Percentiles rank a stretch among this genome's conserved stretches.
These are phyloP conservation scores for Actinidia chinensis DNA, from an alignment of 179 eudicot genomes.

Conservation along the genomic window DNA sequence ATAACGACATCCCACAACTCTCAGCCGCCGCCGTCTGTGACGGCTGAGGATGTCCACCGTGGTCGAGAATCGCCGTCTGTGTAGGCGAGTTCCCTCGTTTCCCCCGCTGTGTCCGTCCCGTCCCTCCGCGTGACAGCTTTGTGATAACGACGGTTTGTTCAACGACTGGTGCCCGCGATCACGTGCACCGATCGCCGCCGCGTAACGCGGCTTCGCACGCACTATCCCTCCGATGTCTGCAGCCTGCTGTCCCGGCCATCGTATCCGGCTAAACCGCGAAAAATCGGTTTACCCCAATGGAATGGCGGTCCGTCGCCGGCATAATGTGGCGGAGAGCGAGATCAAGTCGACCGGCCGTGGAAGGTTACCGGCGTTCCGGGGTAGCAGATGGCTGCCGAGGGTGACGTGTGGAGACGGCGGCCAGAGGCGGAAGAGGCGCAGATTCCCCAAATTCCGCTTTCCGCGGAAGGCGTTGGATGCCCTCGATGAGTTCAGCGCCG, in stretches of 20 bases:
- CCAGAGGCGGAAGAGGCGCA: conserved; percentile 57
- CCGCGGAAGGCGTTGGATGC: conserved; percentile 44
- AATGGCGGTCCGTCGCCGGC: conserved; percentile 29
- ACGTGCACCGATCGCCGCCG: conserved; percentile 65
- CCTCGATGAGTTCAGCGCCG: conserved; percentile 49
- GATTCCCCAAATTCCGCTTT: conserved; percentile 38
- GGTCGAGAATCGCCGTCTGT: conserved; percentile 20
- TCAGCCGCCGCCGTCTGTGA: not conserved
- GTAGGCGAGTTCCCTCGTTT: conserved; percentile 14
- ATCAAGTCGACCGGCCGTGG: conserved; percentile 74
- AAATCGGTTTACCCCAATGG: conserved; percentile 27
- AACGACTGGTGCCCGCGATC: conserved; percentile 69
- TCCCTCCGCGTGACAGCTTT: conserved; percentile 51
- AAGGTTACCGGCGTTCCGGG: conserved; percentile 60
- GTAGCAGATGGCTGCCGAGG: conserved; percentile 58
- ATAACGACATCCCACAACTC: conserved; percentile 29
- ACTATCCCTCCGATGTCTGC: conserved; percentile 75
- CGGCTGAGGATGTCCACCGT: conserved; percentile 8
- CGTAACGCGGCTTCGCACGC: conserved; percentile 50
- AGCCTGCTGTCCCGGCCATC: conserved; percentile 92
- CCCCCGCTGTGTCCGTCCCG: conserved; percentile 23
- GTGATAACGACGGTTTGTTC: conserved; percentile 56
- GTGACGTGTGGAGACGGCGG: conserved; percentile 57
- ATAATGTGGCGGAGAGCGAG: conserved; percentile 64
- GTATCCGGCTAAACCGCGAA: conserved; percentile 60